Evolutionary conservation across 192 early-diverging fungal species (phyloP).

Genomic region (Funneliformis geosporum): DNA sequence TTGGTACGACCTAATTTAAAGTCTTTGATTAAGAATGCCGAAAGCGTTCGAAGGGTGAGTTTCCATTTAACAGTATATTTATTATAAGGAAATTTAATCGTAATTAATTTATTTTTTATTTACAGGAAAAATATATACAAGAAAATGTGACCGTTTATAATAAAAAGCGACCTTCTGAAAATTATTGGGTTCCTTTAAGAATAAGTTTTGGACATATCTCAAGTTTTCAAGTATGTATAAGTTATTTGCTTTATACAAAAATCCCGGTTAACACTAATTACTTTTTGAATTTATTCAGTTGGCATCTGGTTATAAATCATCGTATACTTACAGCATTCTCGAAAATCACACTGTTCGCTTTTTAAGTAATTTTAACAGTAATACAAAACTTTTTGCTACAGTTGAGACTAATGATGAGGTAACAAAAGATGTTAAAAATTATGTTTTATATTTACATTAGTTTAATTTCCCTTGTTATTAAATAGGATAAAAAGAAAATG

Average conservation of each 20-base stretch:
- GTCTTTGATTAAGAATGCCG: constrained; percentile 57
- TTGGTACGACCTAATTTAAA: constrained; percentile 57
- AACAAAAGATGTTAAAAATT: background rate
- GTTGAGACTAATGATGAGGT: constrained; percentile 37
- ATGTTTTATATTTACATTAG: background rate
- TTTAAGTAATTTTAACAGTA: constrained; percentile 59
- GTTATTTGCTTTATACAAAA: background rate
- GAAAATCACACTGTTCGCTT: constrained; percentile 66
- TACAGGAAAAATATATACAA: constrained; percentile 71
- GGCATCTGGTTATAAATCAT: constrained; percentile 65
- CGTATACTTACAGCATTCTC: constrained; percentile 60
- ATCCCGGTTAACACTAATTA: background rate
- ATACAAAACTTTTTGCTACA: constrained; percentile 38
- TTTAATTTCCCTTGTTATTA: background rate
- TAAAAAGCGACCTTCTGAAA: constrained; percentile 64
- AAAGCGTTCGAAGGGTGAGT: constrained; percentile 61
- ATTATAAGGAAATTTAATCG: background rate
- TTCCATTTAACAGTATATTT: background rate
- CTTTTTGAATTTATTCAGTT: constrained; percentile 24
- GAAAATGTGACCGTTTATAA: constrained; percentile 77
- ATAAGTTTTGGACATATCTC: constrained; percentile 70
- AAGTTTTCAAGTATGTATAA: constrained; percentile 58
- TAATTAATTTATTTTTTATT: background rate
- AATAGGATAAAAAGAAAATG: constrained; percentile 46
- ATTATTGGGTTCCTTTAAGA: constrained; percentile 63